Conservation (phyloP, 139 green algal genomes). For the Chlamydomonas sp. region DNA sequence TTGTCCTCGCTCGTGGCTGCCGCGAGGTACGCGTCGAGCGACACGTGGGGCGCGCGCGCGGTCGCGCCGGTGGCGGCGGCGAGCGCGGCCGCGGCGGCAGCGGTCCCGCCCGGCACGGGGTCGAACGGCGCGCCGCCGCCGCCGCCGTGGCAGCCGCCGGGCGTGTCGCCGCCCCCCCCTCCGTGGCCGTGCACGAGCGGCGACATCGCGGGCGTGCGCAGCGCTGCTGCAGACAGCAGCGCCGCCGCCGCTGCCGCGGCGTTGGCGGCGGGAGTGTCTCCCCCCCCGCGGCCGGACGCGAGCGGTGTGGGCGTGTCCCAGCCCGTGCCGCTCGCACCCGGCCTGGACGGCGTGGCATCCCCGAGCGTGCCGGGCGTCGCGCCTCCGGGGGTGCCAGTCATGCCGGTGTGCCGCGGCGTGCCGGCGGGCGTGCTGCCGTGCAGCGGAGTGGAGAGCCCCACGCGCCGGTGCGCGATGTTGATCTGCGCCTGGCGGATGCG, state of each 20-base stretch:
- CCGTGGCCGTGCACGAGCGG: conserved; percentile 25
- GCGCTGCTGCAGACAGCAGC: too few species aligned
- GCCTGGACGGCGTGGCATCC: background rate
- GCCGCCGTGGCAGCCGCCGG: background rate
- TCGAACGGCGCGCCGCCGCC: background rate
- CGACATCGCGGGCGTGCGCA: conserved; percentile 48
- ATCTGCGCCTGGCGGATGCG: conserved; percentile 67
- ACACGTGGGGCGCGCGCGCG: conserved; percentile 17
- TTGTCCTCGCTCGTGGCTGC: conserved; percentile 81
- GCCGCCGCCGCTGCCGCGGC: too few species aligned
- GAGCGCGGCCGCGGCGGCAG: background rate
- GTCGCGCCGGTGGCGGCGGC: background rate
- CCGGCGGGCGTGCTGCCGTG: conserved; percentile 4
- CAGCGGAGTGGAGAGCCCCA: conserved; percentile 14
- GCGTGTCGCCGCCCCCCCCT: background rate
- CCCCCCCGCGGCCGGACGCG: too few species aligned
- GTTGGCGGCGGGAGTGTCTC: conserved; percentile 29
- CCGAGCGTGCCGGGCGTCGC: conserved; percentile 6
- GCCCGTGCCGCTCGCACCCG: too few species aligned
- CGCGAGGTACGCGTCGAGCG: conserved; percentile 68
- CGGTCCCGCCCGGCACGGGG: background rate
- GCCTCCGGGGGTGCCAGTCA: conserved; percentile 4
- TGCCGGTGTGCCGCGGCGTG: background rate
- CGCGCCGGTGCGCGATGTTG: conserved; percentile 67
- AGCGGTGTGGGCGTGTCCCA: too few species aligned